phyloP scores from a whole-genome alignment of 2,329 filamentous ascomycete species.

The Alternaria triticimaculans region DNA sequence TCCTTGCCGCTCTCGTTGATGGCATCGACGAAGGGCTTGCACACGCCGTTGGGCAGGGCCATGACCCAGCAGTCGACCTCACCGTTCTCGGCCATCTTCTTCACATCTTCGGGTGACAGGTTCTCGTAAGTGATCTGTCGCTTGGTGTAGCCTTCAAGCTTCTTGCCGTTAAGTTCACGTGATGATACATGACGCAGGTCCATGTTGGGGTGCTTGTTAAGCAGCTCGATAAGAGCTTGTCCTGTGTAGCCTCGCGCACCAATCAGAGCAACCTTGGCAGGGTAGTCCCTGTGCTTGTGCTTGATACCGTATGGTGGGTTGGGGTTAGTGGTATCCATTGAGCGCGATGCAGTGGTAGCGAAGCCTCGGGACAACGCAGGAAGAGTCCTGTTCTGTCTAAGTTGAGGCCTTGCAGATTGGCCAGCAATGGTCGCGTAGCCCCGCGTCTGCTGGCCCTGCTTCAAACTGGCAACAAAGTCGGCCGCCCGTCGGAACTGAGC shows the following conservation, averaged over 20 bases:
- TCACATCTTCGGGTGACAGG: conserved; percentile 83
- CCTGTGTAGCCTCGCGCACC: conserved; percentile 94
- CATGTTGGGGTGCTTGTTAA: conserved; percentile 88
- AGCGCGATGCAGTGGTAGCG: conserved; percentile 57
- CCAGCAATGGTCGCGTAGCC: conserved; percentile 64
- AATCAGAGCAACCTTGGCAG: conserved; percentile 83
- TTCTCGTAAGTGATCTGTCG: conserved; percentile 92
- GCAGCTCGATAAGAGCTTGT: conserved; percentile 83
- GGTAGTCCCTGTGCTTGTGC: conserved; percentile 81
- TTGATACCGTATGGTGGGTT: conserved; percentile 90
- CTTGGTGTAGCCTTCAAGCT: conserved; percentile 89
- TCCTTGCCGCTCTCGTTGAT: conserved; percentile 72
- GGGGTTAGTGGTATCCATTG: conserved; percentile 70
- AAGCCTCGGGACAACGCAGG: conserved; percentile 57
- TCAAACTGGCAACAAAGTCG: conserved; percentile 68
- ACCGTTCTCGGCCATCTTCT: conserved; percentile 80
- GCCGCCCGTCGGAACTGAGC: conserved; percentile 82
- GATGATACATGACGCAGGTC: conserved; percentile 92
- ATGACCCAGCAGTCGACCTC: conserved; percentile 97
- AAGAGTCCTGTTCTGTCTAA: conserved; percentile 35
- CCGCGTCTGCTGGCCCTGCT: conserved; percentile 68
- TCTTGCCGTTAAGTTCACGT: conserved; percentile 85
- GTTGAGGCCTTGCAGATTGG: conserved; percentile 33
- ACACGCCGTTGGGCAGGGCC: conserved; percentile 94
- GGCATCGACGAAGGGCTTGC: conserved; percentile 91